Evolutionary conservation across 305 asterid species (phyloP), one percentile per base, ranked within the genome.

Genomic region (Petunia hybrid): DNA sequence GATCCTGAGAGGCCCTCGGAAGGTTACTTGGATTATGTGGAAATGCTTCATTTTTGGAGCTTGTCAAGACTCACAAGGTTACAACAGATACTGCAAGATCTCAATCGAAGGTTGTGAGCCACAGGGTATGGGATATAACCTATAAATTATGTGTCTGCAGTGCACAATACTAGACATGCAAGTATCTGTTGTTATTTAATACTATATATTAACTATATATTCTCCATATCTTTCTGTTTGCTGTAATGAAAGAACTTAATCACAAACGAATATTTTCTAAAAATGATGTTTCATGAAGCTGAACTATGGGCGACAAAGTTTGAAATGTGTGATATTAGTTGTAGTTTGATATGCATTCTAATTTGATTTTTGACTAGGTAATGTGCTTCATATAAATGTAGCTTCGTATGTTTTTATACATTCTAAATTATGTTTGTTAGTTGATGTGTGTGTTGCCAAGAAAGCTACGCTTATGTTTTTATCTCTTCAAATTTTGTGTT

Each of bases 11-110:
- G 82, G 87, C 40, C 56, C 85, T 4, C n/a, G 60, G 81, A 45
- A 77, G 89, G 81, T 38, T 90, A 87, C 56, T 70, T 86, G 45
- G 38, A 46, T 42, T 14, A 85, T 69, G 76, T 89, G 91, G 87
- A 87, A 69, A 87, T 84, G 80, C 93, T 92, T 83, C 88, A 53
- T 43, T 43, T 13, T 42, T 12, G 86, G 78, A 88, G 91, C 83
- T n/a, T 43, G 79, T 14, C 53, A 81, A 88, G 90, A 78, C 83
- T 83, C 1, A 16, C 41, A 38, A 45, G 73, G 78, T 66, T 92
- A 85, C 80, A 80, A 43, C 48, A 40, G 80, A 63, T 75, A 82
- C 78, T 87, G 55, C 8, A n/a, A 35, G 22, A 1, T 77, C 82
- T 66, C 71, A 80, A 83, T 73, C 85, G 46, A 69, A 79, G 61